Evolutionary conservation across 352 stramenopile genomes (phyloP), one percentile per base, ranked within the genome.

Genomic region (Phytophthora nicotianae): DNA sequence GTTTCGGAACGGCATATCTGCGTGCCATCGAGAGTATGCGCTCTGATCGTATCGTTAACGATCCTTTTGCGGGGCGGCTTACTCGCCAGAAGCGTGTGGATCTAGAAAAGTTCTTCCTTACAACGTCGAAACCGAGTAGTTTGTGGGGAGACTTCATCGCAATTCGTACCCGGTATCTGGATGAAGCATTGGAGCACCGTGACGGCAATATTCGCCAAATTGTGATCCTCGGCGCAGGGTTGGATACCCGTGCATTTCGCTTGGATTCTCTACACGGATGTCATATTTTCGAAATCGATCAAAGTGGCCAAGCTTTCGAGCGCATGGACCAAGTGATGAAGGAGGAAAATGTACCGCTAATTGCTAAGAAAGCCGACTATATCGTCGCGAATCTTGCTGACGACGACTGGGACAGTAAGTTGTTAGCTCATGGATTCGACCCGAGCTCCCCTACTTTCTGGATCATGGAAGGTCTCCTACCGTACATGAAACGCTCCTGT

Each of bases 401-500:
- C 26, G 26, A 32, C 8, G 26, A 32, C 8, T 32, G 26, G 26
- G 26, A 32, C 26, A 32, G 1, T 8, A 32, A 32, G 26, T 29
- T 13, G 29, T 35, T 35, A 35, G 4, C 29, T 35, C 2, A 41
- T 8, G 14, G 35, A 41, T 20, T 83, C 23, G 43, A 82, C 23
- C 35, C 58, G 11, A 58, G 66, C 9, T 11, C 48, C 20, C 58
- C 65, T 10, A 81, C 74, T 35, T 83, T 82, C 29, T 86, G 77
- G 77, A 33, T 70, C n/a, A 68, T 86, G 55, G 77, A 83, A 54
- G 74, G 77, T 0, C 24, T 83, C 29, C 55, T 86, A 2, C 63
- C 69, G 8, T 83, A 82, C 49, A 50, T 83, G 45, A 21, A 60
- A 4, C 46, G 63, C 5, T 53, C 70, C 4, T 59, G 20, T 45